Base-by-base conservation (phyloP, 352 stramenopile genomes). In the Phytophthora citrophthora region DNA sequence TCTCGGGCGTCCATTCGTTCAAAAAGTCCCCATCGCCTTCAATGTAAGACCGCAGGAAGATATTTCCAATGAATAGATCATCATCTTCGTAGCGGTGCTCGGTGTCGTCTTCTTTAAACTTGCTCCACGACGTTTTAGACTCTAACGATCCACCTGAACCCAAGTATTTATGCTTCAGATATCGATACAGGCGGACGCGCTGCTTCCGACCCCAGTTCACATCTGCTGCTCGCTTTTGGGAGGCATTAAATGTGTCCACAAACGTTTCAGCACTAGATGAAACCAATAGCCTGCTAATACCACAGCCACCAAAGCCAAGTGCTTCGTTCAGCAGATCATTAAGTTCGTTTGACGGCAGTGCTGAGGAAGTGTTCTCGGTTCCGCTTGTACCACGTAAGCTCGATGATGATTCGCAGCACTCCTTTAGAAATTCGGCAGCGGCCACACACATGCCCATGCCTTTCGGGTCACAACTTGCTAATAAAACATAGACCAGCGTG, bases 41-140 rank as follows among this genome's bases (percentile, higher is more conserved):
- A 45, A 95, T 86, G 58, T 91, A 95, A 13, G 86, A 92, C 12
- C 74, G 73, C 20, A 95, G 29, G 53, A 94, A 95, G 50, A 95
- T 91, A 41, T 93, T 88, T 9, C 84, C 81, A 4, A 94, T 81
- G 29, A 89, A 91, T 13, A 94, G 67, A 57, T 95, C 82, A 5
- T 88, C 74, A 27, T 84, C 64, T 51, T 72, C 58, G 45, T 77
- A 63, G n/a, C 60, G 38, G 6, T 76, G 57, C 18, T 72, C 68
- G 10, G 43, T 15, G 13, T 62, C 64, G 18, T 62, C 54, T 6
- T 72, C 57, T 8, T 49, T 26, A 34, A 63, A 45, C 18, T 34
- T 55, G 5, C 29, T 66, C 51, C 36, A 72, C 29, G 20, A 45
- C 43, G 64, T 76, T 23, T 18, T 76, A 24, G 36, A 61, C 56